Evolutionary conservation across 2,329 filamentous ascomycete genomes (phyloP).

Genomic region (Helotiales sp.): DNA sequence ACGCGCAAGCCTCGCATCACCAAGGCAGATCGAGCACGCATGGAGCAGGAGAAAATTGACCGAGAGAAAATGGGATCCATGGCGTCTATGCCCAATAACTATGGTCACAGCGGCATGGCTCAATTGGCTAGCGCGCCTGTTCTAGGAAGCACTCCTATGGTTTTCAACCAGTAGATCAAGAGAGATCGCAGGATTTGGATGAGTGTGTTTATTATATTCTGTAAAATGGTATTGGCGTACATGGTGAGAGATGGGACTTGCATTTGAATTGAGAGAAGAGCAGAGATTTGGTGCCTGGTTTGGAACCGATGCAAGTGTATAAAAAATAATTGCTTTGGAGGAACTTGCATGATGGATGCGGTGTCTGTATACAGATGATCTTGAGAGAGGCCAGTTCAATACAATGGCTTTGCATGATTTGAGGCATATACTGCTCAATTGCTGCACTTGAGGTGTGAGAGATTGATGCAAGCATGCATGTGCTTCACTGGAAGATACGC

Average conservation of each 20-base stretch:
- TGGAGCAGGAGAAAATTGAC: slow-evolving; percentile 79
- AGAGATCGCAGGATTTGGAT: not conserved
- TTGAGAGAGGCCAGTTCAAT: not conserved
- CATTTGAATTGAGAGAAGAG: not conserved
- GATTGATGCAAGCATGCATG: no score
- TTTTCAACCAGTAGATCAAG: slow-evolving; percentile 32
- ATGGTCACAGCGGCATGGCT: slow-evolving; percentile 24
- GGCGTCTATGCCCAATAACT: slow-evolving; percentile 29
- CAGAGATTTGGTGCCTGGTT: no score
- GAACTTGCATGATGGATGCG: slow-evolving; percentile 5
- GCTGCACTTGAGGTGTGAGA: no score
- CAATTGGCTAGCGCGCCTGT: slow-evolving; percentile 29
- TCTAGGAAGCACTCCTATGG: slow-evolving; percentile 35
- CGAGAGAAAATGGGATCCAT: slow-evolving; percentile 51
- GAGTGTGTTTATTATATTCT: slow-evolving; percentile 10
- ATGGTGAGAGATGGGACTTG: not conserved
- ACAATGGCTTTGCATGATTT: not conserved
- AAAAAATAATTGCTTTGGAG: slow-evolving; percentile 1
- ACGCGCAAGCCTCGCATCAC: slow-evolving; percentile 82
- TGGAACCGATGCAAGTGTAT: not conserved
- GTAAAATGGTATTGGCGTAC: slow-evolving; percentile 6
- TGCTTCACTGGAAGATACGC: no score
- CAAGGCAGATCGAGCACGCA: slow-evolving; percentile 79
- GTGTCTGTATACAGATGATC: not conserved
- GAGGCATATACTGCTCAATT: no score